These are phyloP conservation scores for Pyrus betulifolia DNA, from an alignment of 306 rosid genomes.

Conservation along the genomic window DNA sequence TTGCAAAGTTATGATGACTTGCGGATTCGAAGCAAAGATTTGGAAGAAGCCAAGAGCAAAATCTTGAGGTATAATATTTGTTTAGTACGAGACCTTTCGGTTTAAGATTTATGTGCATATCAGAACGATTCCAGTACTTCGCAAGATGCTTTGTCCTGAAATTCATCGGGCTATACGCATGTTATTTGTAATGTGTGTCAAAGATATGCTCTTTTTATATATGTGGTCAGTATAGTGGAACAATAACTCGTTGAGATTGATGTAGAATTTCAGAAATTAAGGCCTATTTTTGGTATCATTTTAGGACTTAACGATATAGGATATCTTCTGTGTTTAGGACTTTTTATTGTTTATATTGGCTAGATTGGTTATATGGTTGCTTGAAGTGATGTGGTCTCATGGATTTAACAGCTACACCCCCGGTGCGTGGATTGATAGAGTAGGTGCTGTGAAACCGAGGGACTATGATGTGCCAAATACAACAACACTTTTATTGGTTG, in stretches of 20 bases:
- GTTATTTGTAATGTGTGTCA: neutral
- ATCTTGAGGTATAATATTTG: conserved; percentile 47
- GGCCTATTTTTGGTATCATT: neutral
- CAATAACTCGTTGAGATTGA: neutral
- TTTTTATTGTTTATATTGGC: neutral
- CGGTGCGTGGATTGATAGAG: conserved; percentile 65
- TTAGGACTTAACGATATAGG: neutral
- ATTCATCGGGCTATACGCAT: neutral
- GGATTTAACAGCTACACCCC: conserved; percentile 55
- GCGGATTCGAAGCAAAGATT: conserved; percentile 26
- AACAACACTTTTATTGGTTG: conserved; percentile 60
- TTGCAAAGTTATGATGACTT: conserved; percentile 35
- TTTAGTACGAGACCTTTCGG: neutral
- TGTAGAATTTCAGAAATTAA: neutral
- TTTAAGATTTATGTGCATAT: neutral
- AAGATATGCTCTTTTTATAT: neutral
- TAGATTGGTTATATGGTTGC: conserved; percentile 5
- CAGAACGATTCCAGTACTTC: neutral
- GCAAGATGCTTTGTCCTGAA: neutral
- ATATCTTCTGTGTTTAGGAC: neutral
- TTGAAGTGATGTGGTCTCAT: conserved; percentile 15
- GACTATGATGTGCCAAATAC: conserved; percentile 74
- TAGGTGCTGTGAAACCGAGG: conserved; percentile 32
- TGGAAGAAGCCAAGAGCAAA: conserved; percentile 49
- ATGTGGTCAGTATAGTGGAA: neutral